Evolutionary conservation across 148 eudicot genomes (phyloP).

Genomic region (Suaeda aralocaspica): DNA sequence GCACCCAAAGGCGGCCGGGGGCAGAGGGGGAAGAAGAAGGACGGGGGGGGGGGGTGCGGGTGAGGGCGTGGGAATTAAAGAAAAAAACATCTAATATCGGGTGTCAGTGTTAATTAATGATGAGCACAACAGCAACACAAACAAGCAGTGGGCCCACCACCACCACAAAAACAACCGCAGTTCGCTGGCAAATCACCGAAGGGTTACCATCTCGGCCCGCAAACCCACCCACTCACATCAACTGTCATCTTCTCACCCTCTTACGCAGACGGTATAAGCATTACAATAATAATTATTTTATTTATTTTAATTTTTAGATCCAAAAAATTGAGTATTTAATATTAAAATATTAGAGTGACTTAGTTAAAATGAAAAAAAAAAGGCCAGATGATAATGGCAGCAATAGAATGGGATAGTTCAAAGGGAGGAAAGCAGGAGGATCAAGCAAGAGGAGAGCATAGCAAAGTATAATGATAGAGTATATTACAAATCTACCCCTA

Average conservation of each 20-base stretch:
- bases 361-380: too few species aligned
- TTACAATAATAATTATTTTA: neutral
- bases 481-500: conserved; percentile 55
- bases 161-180: conserved; percentile 10
- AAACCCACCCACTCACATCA: conserved; percentile 15
- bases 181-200: conserved; percentile 11
- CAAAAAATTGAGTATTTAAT: too few species aligned
- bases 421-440: conserved; percentile 44
- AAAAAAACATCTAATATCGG: neutral
- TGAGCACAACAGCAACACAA: conserved; percentile 23
- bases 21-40: too few species aligned
- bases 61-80: too few species aligned
- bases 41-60: too few species aligned
- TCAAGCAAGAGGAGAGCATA: conserved; percentile 61
- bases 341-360: neutral
- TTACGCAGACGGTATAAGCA: conserved; percentile 31
- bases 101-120: neutral
- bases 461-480: conserved; percentile 53
- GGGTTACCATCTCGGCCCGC: conserved; percentile 5
- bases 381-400: conserved; percentile 63
- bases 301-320: neutral
- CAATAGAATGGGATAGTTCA: conserved; percentile 40
- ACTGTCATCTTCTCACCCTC: conserved; percentile 33
- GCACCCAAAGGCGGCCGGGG: too few species aligned
- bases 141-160: neutral